Conservation (phyloP, 768 basidiomycete species). For the Lentinula lateritia region DNA sequence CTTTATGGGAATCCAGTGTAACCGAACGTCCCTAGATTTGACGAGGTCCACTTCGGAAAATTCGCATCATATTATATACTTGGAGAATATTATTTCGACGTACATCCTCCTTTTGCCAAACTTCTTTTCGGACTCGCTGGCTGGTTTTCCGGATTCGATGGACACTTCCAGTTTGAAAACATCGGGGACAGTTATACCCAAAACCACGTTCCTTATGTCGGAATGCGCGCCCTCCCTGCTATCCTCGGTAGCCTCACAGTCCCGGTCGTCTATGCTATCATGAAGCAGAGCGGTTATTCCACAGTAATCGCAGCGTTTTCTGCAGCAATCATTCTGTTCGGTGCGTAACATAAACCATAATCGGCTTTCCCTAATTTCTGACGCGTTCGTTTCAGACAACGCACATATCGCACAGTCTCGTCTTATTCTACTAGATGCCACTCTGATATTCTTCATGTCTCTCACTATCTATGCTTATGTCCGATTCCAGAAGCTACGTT, state of each 20-base stretch:
- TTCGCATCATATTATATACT: slow-evolving; percentile 93
- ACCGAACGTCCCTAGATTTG: slow-evolving; percentile 54
- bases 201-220: slow-evolving; percentile 88
- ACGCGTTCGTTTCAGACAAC: slow-evolving; percentile 57
- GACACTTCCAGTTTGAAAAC: slow-evolving; percentile 87
- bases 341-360: slow-evolving; percentile 38
- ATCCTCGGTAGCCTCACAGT: slow-evolving; percentile 87
- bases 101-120: slow-evolving; percentile 97
- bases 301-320: slow-evolving; percentile 89
- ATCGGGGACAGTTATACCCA: slow-evolving; percentile 92
- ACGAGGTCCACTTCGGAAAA: slow-evolving; percentile 98
- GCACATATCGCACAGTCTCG: slow-evolving; percentile 96
- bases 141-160: slow-evolving; percentile 96
- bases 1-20: background rate
- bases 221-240: slow-evolving; percentile 89
- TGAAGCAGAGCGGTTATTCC: slow-evolving; percentile 97
- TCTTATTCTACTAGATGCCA: slow-evolving; percentile 91
- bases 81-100: slow-evolving; percentile 98
- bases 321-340: slow-evolving; percentile 79
- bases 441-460: slow-evolving; percentile 92
- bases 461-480: slow-evolving; percentile 91
- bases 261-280: slow-evolving; percentile 89
- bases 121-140: slow-evolving; percentile 90
- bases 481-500: slow-evolving; percentile 91
- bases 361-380: slow-evolving; percentile 4